Base-by-base conservation (phyloP, 495 filamentous ascomycete genomes). In the Daldinia loculata region DNA sequence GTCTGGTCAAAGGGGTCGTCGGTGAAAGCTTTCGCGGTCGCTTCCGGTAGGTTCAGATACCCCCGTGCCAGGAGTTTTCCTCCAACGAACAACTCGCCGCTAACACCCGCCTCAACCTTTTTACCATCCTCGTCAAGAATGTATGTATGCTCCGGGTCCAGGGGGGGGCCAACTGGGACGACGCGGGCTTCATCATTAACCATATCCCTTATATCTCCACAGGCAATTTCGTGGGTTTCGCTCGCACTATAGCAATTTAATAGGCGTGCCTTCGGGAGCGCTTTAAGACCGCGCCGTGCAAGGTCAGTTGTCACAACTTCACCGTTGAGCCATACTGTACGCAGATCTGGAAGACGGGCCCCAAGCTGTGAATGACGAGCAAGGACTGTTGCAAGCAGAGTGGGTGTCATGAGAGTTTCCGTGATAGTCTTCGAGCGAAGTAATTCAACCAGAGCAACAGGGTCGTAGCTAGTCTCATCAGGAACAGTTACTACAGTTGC, bases 331-430 rank as follows among this genome's bases (percentile, higher is more conserved):
- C 89, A 92, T 29, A 91, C 76, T 0, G 86, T 89, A 9, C 81
- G 82, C 50, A 92, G 75, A 17, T 89, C 78, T 3, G 88, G 86
- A 1, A 92, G 80, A 56, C 86, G 85, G 8, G 74, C 62, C 9
- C 80, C 83, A 24, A 92, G 82, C n/a, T 86, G 77, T 5, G 87
- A 82, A 64, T 90, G 84, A 6, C 87, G 84, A 9, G 88, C 77
- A 14, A 92, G 84, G 2, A 91, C 84, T 6, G 89, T 88, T 17
- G 89, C 86, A 9, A 92, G 77, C 8, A 92, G 82, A 0, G 89
- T 92, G 0, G 89, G 89, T n/a, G 89, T 92, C 89, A 92, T 91
- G 53, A 92, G 82, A 11, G 89, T 91, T 70, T 92, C 89, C 19
- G 89, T 92, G 65, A 90, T 81, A 9, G 78, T 75, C 72, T 85